Percentiles rank a stretch among this genome's conserved stretches.
Evolutionary conservation across 1,139 yeast species (phyloP).

Genomic region (Taphrina communis): DNA sequence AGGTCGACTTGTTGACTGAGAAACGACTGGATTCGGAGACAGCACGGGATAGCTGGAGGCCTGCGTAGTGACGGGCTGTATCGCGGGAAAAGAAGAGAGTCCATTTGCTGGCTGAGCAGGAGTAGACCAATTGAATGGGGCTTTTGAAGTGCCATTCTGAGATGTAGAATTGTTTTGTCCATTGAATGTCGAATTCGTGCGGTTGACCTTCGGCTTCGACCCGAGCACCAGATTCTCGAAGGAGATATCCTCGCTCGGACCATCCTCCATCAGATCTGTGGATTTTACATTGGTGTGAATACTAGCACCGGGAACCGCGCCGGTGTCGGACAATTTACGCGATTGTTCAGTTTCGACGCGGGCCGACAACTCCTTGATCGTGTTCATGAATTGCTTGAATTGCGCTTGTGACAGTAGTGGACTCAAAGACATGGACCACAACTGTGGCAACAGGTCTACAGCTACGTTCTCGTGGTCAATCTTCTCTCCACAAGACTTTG

Average conservation of each 20-base stretch:
- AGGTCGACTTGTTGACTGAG: neutral
- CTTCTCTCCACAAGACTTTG: constrained; percentile 53
- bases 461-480: constrained; percentile 57
- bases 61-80: neutral
- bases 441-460: constrained; percentile 58
- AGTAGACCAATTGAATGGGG: constrained; percentile 34
- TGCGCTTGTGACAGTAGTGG: constrained; percentile 55
- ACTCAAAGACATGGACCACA: constrained; percentile 59
- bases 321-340: constrained; percentile 46
- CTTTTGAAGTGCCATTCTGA: neutral
- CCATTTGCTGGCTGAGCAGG: constrained; percentile 20
- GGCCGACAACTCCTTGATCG: constrained; percentile 53
- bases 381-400: constrained; percentile 54
- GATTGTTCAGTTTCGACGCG: constrained; percentile 54
- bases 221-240: constrained; percentile 37
- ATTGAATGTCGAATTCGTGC: neutral
- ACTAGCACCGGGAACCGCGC: constrained; percentile 29
- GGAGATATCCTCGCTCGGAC: constrained; percentile 30
- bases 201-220: neutral
- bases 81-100: neutral
- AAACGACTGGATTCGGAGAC: neutral
- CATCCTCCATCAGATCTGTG: constrained; percentile 15
- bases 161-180: neutral
- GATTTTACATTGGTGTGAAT: constrained; percentile 8
- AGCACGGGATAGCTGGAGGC: constrained; percentile 12